Base-by-base conservation (phyloP, 768 basidiomycete species). In the Pisolithus tinctorius region DNA sequence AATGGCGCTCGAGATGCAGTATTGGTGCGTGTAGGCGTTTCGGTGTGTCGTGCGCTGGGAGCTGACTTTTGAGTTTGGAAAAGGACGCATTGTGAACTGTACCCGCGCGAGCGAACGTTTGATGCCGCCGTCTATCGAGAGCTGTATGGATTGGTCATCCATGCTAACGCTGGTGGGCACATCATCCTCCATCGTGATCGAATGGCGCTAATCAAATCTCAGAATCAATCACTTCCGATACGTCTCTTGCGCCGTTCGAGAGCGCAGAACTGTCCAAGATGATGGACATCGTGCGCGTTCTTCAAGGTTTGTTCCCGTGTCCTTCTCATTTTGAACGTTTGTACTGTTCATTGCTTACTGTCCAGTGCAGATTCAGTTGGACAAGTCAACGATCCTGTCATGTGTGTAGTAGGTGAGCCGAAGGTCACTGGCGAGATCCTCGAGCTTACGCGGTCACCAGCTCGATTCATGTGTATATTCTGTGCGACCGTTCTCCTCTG, bases 41-140 rank as follows among this genome's bases (percentile, higher is more conserved):
- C 20, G 20, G 20, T 14, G 34, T 29, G 7, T 29, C 34, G 4
- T 34, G 11, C 13, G 11, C 31, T 34, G 1, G 34, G 13, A 4
- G 8, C 23, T 26, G 34, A 7, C 16, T 31, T n/a, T 45, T 31
- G 43, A 20, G 30, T 14, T 26, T 27, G 29, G n/a, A 3, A 36
- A 20, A 64, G 65, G 65, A 43, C 34, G 17, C 64, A 67, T 47
- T 66, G 62, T 44, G 59, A 60, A 20, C 51, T 57, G 8, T 54
- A 54, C 42, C 54, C 54, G 17, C 47, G 50, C 34, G 31, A 45
- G 23, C 44, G 55, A 30, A 20, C 29, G 17, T 45, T 56, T 38
- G 16, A 52, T n/a, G 37, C 25, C 27, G 31, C 31, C 16, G n/a
- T 50, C 16, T 49, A 48, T 25, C 31, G 48, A 13, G 50, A 53